Conservation (phyloP, 1,139 yeast genomes). For the Geotrichum restrictum region DNA sequence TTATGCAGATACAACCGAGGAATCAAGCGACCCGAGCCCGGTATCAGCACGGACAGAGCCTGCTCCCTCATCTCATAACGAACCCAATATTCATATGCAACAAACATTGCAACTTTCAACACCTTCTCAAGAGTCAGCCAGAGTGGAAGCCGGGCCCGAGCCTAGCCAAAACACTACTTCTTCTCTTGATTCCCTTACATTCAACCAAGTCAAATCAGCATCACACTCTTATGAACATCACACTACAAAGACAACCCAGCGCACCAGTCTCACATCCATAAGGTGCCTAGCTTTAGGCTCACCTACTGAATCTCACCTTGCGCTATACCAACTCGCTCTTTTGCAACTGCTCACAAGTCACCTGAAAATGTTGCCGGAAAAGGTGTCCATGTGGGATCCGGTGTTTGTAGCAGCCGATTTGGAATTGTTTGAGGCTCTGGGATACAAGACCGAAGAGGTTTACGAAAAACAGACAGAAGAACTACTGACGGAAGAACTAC, state of each 20-base stretch:
- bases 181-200: too few relatives aligned
- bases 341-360: constrained; percentile 42
- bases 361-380: constrained; percentile 26
- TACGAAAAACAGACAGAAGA: constrained; percentile 20
- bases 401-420: constrained; percentile 49
- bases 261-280: constrained; percentile 32
- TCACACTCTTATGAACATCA: too few relatives aligned
- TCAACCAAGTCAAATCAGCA: constrained; percentile 1
- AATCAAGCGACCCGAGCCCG: too few relatives aligned
- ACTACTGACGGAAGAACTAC: constrained; percentile 27
- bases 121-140: too few relatives aligned
- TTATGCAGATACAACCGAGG: too few relatives aligned
- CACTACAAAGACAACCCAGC: too few relatives aligned
- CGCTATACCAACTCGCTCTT: constrained; percentile 63
- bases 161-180: too few relatives aligned
- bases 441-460: constrained; percentile 31
- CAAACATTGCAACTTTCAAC: too few relatives aligned
- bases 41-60: too few relatives aligned
- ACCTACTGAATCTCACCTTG: constrained; percentile 53
- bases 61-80: too few relatives aligned
- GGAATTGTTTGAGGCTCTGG: constrained; percentile 32
- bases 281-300: constrained; percentile 74
- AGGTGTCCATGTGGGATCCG: constrained; percentile 61
- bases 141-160: too few relatives aligned
- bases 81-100: too few relatives aligned